Percentiles rank a stretch among this genome's conserved stretches.
Evolutionary conservation across 108 stramenopile genomes (phyloP).

Genomic region (Cylindrotheca closterium): DNA sequence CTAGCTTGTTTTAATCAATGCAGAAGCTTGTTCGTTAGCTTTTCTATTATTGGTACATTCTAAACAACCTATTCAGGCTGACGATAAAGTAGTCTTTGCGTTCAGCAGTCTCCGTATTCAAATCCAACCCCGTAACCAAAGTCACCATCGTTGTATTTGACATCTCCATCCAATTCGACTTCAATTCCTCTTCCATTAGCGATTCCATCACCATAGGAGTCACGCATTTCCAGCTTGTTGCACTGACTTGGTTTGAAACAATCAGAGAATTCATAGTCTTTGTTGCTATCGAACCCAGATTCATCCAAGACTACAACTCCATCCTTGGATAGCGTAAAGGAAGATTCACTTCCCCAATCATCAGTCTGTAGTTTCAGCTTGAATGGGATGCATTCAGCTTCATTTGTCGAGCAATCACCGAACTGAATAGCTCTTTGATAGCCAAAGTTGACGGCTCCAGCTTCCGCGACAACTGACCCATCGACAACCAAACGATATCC

Average conservation of each 20-base stretch:
- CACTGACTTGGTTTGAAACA: background rate
- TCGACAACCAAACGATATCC: background rate
- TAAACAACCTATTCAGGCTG: no score
- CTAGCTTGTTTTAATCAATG: no score
- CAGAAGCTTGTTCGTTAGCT: no score
- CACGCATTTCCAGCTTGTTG: background rate
- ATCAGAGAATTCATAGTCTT: conserved; percentile 1
- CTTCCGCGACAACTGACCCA: background rate
- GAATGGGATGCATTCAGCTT: background rate
- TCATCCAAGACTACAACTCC: background rate
- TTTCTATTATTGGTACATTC: no score
- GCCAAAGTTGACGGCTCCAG: background rate
- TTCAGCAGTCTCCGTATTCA: conserved; percentile 7
- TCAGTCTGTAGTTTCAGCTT: background rate
- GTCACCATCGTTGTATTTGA: conserved; percentile 1
- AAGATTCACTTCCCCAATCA: background rate
- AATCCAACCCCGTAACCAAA: conserved; percentile 7
- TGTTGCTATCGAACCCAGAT: background rate
- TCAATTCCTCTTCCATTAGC: background rate
- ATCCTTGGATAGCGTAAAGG: background rate
- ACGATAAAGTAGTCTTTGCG: no score
- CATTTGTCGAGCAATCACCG: background rate
- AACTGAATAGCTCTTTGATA: background rate
- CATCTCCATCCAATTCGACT: conserved; percentile 7
- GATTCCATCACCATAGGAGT: conserved; percentile 1